Evolutionary conservation across 2,329 filamentous ascomycete genomes (phyloP).

Genomic region (Aspergillus novofumigatus): DNA sequence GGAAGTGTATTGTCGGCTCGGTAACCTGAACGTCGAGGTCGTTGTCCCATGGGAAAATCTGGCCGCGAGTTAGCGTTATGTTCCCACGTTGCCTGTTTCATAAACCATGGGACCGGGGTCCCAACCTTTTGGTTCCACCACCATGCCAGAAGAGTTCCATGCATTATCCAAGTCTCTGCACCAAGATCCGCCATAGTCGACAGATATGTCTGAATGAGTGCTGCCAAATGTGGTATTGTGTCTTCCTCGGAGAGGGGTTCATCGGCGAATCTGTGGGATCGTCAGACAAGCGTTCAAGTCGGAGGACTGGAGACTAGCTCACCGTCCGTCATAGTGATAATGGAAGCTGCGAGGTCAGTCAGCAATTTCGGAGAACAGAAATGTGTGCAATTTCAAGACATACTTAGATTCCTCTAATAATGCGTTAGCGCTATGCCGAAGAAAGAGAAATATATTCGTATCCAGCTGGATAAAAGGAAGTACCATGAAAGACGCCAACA

Average conservation of each 20-base stretch:
- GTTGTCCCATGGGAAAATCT: slow-evolving; percentile 59
- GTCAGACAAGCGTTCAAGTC: slow-evolving; percentile 4
- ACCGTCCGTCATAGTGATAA: slow-evolving; percentile 53
- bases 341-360: slow-evolving; percentile 40
- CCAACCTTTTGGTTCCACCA: slow-evolving; percentile 56
- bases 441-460: not conserved
- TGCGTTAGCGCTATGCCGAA: slow-evolving; percentile 6
- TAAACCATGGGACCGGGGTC: not conserved
- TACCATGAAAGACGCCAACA: slow-evolving; percentile 13
- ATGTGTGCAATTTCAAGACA: slow-evolving; percentile 9
- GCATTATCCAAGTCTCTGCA: slow-evolving; percentile 61
- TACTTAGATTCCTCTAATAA: slow-evolving; percentile 43
- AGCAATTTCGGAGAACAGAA: not conserved
- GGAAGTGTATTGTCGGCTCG: slow-evolving; percentile 51
- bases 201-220: slow-evolving; percentile 54
- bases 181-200: slow-evolving; percentile 54
- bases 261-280: slow-evolving; percentile 45
- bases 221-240: slow-evolving; percentile 45
- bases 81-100: not conserved
- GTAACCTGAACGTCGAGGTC: slow-evolving; percentile 59
- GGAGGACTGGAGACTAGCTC: slow-evolving; percentile 2
- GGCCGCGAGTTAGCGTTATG: slow-evolving; percentile 6
- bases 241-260: slow-evolving; percentile 44
- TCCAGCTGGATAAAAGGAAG: not conserved
- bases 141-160: slow-evolving; percentile 58